Percentiles rank a stretch among this genome's conserved stretches.
These are phyloP conservation scores for Lactarius trivialis DNA, from an alignment of 768 basidiomycete species.

Conservation along the genomic window DNA sequence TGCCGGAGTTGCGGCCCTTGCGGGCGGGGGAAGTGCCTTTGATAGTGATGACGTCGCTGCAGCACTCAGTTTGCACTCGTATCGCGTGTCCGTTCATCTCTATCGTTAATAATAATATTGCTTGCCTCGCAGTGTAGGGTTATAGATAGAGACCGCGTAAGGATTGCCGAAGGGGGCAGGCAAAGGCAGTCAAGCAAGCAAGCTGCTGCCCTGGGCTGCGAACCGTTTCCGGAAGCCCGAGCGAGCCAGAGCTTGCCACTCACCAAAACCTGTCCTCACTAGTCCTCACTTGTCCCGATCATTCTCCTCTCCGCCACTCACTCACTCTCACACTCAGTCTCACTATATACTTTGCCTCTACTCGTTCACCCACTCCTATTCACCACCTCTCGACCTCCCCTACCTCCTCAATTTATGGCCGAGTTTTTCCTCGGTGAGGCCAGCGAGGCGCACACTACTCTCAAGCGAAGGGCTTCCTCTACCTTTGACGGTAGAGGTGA, in stretches of 20 bases:
- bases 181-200: conserved; percentile 9
- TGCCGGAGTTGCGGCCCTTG: conserved; percentile 9
- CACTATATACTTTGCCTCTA: neutral
- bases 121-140: neutral
- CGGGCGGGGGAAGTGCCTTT: neutral
- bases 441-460: conserved; percentile 5
- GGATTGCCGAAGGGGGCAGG: neutral
- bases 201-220: conserved; percentile 6
- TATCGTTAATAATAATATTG: neutral
- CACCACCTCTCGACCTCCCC: conserved; percentile 33
- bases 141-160: neutral
- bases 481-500: conserved; percentile 15
- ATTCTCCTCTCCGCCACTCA: neutral
- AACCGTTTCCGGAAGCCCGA: conserved; percentile 6
- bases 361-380: neutral
- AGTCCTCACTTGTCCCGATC: neutral
- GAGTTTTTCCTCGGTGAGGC: neutral
- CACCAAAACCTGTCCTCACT: neutral
- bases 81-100: neutral
- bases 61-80: neutral
- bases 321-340: neutral
- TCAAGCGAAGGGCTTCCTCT: conserved; percentile 23
- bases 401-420: neutral
- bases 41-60: conserved; percentile 8
- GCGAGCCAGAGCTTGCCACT: neutral